Conservation (phyloP, 176 grass and related monocot genomes). For the Oryza rufipogon region DNA sequence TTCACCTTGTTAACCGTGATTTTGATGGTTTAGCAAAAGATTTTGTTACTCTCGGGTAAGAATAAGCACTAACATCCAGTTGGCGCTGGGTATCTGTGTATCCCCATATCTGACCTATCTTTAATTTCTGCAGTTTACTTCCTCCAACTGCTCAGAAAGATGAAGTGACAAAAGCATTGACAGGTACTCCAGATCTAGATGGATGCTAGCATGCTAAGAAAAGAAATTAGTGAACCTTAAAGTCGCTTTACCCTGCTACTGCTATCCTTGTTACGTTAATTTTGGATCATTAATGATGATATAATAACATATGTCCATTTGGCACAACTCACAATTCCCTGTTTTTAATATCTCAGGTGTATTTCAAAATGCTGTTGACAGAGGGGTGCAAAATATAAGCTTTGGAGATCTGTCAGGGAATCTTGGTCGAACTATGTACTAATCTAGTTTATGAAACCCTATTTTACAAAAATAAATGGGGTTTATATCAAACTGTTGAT, state of each 20-base stretch:
- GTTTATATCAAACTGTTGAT: neutral
- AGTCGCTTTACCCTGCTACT: slow-evolving; percentile 22
- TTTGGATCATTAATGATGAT: neutral
- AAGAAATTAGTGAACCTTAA: neutral
- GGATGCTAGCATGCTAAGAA: slow-evolving; percentile 26
- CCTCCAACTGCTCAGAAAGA: slow-evolving; percentile 89
- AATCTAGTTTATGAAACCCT: slow-evolving; percentile 33
- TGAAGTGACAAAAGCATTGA: slow-evolving; percentile 97
- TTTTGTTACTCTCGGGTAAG: slow-evolving; percentile 98
- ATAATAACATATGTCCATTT: slow-evolving; percentile 4
- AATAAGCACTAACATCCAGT: neutral
- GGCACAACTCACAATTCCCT: slow-evolving; percentile 12
- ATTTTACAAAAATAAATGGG: neutral
- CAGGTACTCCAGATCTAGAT: slow-evolving; percentile 60
- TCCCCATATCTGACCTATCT: slow-evolving; percentile 15
- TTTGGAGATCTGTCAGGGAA: slow-evolving; percentile 96
- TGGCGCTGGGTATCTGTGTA: neutral
- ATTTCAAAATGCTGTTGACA: slow-evolving; percentile 97
- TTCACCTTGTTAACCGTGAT: slow-evolving; percentile 98
- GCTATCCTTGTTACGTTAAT: neutral
- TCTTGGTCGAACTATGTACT: slow-evolving; percentile 95
- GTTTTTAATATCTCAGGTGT: slow-evolving; percentile 59
- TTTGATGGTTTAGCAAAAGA: slow-evolving; percentile 99
- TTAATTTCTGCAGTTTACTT: slow-evolving; percentile 71
- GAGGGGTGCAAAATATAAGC: slow-evolving; percentile 94